Conservation (phyloP, 139 green algal genomes). For the Klebsormidium nitens region DNA sequence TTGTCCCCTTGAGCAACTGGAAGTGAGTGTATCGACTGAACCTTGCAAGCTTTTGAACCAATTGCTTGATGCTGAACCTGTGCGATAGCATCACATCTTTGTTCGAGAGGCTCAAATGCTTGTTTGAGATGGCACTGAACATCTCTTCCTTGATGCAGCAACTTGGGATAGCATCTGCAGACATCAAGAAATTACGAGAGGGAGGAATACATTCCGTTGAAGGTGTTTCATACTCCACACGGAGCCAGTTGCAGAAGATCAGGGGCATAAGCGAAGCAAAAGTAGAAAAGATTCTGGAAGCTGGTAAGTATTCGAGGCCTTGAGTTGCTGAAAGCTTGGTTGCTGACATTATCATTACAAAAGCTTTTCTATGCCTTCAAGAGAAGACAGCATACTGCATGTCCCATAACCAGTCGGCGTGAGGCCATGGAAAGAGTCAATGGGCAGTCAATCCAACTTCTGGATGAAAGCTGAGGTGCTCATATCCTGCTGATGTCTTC, state of each 20-base stretch:
- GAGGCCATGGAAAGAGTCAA: no score
- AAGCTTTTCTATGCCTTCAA: no score
- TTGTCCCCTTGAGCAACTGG: background rate
- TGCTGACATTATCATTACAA: no score
- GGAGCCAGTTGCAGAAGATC: constrained; percentile 75
- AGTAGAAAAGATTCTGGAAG: constrained; percentile 82
- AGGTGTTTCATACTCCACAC: constrained; percentile 70
- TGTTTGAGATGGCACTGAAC: background rate
- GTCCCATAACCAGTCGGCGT: no score
- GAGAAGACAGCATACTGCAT: no score
- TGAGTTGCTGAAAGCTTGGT: no score
- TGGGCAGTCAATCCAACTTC: no score
- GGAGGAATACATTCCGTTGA: constrained; percentile 76
- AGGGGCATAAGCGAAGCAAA: constrained; percentile 97
- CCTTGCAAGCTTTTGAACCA: background rate
- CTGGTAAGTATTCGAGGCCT: no score
- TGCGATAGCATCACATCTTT: no score
- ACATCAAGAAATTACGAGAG: constrained; percentile 95
- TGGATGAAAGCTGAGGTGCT: no score
- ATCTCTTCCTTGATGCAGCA: constrained; percentile 10
- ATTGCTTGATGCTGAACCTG: background rate
- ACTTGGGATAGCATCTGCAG: constrained; percentile 51
- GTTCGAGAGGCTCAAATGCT: background rate
- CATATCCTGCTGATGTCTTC: no score
- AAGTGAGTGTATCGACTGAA: no score